These are phyloP conservation scores for Albifimbria verrucaria DNA, from an alignment of 2,329 filamentous ascomycete species.

Conservation along the genomic window DNA sequence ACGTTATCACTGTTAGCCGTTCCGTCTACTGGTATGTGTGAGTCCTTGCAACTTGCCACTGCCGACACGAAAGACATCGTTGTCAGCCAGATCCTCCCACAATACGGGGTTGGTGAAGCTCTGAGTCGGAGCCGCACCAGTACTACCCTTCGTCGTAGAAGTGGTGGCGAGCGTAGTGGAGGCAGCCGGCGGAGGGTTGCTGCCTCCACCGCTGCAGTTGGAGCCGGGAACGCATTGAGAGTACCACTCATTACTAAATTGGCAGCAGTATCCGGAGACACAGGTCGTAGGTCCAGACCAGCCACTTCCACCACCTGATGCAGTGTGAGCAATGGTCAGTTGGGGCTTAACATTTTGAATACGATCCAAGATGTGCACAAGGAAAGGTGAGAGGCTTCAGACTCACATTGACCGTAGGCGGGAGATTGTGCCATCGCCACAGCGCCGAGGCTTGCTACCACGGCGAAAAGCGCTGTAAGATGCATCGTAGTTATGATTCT, in stretches of 20 bases:
- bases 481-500: too few species aligned
- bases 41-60: too few species aligned
- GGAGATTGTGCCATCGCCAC: neutral
- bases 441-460: neutral
- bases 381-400: neutral
- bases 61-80: slow-evolving; percentile 51
- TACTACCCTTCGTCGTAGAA: neutral
- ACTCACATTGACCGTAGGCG: neutral
- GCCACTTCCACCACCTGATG: neutral
- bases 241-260: neutral
- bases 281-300: neutral
- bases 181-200: neutral
- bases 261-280: neutral
- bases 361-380: too few species aligned
- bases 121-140: neutral
- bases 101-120: slow-evolving; percentile 50
- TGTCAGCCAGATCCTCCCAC: slow-evolving; percentile 53
- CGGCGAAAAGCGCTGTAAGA: neutral
- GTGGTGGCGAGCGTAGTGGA: neutral
- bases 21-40: too few species aligned
- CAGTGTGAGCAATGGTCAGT: neutral
- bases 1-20: too few species aligned
- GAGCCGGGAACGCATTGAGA: neutral
- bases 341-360: too few species aligned
- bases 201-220: neutral